A percentile compares a stretch with the other conserved stretches of the same genome.
Conservation (phyloP, 352 stramenopile species). For the Pythium sp. region DNA sequence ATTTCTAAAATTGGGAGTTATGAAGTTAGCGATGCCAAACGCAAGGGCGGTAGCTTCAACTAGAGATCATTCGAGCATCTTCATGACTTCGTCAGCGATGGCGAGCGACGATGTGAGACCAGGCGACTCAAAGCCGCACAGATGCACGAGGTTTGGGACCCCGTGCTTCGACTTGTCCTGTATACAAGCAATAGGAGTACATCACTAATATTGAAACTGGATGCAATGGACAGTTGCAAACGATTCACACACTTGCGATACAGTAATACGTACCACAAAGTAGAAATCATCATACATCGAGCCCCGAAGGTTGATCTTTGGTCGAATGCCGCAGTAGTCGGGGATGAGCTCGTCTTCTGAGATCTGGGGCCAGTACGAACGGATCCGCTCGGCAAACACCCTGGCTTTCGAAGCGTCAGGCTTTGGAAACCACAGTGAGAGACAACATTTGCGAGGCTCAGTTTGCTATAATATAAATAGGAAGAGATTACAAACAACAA, state of each 20-base stretch:
- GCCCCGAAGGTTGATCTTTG: slow-evolving; percentile 87
- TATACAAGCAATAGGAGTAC: slow-evolving; percentile 4
- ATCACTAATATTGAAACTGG: background rate
- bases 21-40: too few species aligned
- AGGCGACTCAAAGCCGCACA: slow-evolving; percentile 96
- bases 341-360: slow-evolving; percentile 70
- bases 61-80: slow-evolving; percentile 29
- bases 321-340: slow-evolving; percentile 96
- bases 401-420: slow-evolving; percentile 58
- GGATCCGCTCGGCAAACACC: slow-evolving; percentile 67
- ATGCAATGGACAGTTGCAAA: background rate
- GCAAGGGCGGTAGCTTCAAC: too few species aligned
- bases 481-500: background rate
- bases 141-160: slow-evolving; percentile 84
- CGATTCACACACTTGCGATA: background rate
- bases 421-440: slow-evolving; percentile 13
- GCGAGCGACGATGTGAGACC: slow-evolving; percentile 90
- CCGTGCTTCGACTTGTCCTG: slow-evolving; percentile 68
- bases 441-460: background rate
- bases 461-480: background rate
- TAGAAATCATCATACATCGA: slow-evolving; percentile 87
- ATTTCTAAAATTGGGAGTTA: background rate
- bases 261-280: slow-evolving; percentile 52
- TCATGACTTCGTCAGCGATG: slow-evolving; percentile 74
- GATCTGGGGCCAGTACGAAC: slow-evolving; percentile 92